Base-by-base conservation (phyloP, 768 basidiomycete species). In the Suillus tomentosus region DNA sequence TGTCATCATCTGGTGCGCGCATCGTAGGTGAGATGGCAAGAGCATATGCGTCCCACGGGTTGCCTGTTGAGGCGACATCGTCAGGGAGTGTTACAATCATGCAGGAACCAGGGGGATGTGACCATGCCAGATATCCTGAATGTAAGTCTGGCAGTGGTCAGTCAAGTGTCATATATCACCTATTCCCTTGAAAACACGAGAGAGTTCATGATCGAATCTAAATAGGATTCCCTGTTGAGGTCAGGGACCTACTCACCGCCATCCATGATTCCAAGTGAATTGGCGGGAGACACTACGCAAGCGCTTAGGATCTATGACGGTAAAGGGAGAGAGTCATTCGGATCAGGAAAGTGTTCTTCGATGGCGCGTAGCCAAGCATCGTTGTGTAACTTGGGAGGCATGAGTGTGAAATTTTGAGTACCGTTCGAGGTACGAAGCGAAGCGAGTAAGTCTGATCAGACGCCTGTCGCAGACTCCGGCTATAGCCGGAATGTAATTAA, bases 1-100 rank as follows among this genome's bases (percentile, higher is more conserved):
- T 54, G 6, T 73, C 59, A 19, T 68, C 64, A 22, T 65, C 65
- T 27, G 76, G 76, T 40, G 64, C 62, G 59, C 74, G 74, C 77
- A 78, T 78, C 31, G 75, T 76, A 5, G 74, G 77, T 31, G 71
- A 66, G 40, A 78, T 67, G 6, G 75, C 76, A 55, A 55, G 54
- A n/a, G 54, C n/a, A 31, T 19, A n/a, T 36, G 42, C 31, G 13
- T 53, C 19, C 47, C 39, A 47, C 19, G n/a, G 43, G n/a, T 50
- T 34, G 24, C 37, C 60, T 61, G 43, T 47, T 34, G 43, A 31
- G 19, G 43, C 45, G 5, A 5, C 31, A 5, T 34, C 51, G 19
- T 53, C 51, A 34, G 31, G 51, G 2, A 53, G 37, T 15, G 73
- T 65, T 6, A 69, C 67, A 22, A 73, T 65, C 19, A 68, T 70